These are phyloP conservation scores for Austropuccinia psidii DNA, from an alignment of 1,284 basidiomycete genomes.

Conservation along the genomic window DNA sequence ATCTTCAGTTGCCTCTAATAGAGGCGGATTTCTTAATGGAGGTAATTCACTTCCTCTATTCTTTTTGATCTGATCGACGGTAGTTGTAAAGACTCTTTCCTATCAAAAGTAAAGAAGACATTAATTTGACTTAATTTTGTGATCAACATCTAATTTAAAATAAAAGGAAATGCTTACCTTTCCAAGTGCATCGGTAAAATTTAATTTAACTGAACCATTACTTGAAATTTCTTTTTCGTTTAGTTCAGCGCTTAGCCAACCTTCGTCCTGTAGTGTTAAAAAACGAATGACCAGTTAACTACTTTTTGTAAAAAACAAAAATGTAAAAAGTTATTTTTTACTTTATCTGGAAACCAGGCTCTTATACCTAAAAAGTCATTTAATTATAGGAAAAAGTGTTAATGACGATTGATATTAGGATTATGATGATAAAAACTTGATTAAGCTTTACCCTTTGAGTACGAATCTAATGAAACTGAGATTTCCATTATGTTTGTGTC, in stretches of 20 bases:
- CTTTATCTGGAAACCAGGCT: constrained; percentile 71
- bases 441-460: constrained; percentile 37
- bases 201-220: constrained; percentile 65
- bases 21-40: constrained; percentile 88
- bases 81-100: constrained; percentile 71
- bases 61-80: constrained; percentile 58
- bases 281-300: too few relatives aligned
- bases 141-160: not conserved
- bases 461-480: constrained; percentile 33
- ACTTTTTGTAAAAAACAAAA: not conserved
- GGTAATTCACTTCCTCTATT: constrained; percentile 64
- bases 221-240: constrained; percentile 48
- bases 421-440: constrained; percentile 36
- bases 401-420: constrained; percentile 39
- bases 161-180: constrained; percentile 56
- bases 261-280: constrained; percentile 54
- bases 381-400: constrained; percentile 39
- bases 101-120: constrained; percentile 45
- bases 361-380: constrained; percentile 44
- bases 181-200: constrained; percentile 74
- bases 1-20: constrained; percentile 94
- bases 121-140: not conserved
- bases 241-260: constrained; percentile 85
- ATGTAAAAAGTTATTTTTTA: too few relatives aligned
- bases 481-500: constrained; percentile 36